Evolutionary conservation across 148 eudicot species (phyloP).

Genomic region (Drosera capensis): DNA sequence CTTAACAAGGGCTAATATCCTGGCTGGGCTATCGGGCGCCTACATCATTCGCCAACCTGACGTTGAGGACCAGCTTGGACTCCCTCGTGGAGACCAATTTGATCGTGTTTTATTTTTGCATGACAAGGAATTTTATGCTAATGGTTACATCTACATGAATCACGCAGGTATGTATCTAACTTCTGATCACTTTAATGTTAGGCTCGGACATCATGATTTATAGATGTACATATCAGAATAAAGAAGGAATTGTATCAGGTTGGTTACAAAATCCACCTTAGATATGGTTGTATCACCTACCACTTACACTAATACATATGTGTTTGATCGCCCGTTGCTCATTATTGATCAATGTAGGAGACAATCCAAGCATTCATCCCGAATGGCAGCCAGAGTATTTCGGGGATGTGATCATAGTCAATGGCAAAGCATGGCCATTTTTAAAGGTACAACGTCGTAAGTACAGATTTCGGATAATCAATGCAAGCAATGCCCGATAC

Average conservation of each 20-base stretch:
- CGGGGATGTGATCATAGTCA: slow-evolving; percentile 60
- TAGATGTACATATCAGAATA: background rate
- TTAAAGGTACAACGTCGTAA: slow-evolving; percentile 51
- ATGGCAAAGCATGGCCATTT: slow-evolving; percentile 85
- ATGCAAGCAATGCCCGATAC: slow-evolving; percentile 76
- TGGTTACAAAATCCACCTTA: no score
- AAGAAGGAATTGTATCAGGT: background rate
- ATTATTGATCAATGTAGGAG: slow-evolving; percentile 11
- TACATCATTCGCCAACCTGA: slow-evolving; percentile 43
- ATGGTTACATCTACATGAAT: slow-evolving; percentile 70
- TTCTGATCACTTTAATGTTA: background rate
- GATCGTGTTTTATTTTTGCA: slow-evolving; percentile 48
- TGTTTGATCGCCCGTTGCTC: background rate
- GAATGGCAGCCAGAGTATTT: slow-evolving; percentile 91
- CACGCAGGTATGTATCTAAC: slow-evolving; percentile 17
- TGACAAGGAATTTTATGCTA: slow-evolving; percentile 37
- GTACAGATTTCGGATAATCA: slow-evolving; percentile 62
- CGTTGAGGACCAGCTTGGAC: slow-evolving; percentile 39
- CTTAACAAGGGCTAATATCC: slow-evolving; percentile 63
- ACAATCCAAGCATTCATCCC: slow-evolving; percentile 78
- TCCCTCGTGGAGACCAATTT: slow-evolving; percentile 44
- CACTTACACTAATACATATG: background rate
- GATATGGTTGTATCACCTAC: background rate
- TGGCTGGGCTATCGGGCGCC: slow-evolving; percentile 69
- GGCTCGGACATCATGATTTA: no score